These are phyloP conservation scores for Penicillium roqueforti DNA, from an alignment of 495 filamentous ascomycete genomes.

Conservation along the genomic window DNA sequence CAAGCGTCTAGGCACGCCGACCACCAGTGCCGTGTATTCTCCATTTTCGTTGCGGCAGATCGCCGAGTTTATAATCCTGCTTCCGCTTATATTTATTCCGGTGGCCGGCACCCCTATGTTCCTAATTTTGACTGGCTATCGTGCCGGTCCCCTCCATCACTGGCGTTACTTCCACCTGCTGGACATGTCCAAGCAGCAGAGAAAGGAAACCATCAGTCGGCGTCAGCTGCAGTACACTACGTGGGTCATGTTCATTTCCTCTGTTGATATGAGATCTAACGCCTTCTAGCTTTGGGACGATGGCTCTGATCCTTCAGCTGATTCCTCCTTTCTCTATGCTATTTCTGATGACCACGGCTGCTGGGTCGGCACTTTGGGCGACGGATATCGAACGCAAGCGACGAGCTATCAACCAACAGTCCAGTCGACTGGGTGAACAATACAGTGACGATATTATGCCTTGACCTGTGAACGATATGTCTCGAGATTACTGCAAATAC, in stretches of 20 bases:
- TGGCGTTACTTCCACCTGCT: constrained; percentile 62
- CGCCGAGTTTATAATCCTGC: constrained; percentile 65
- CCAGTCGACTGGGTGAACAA: constrained; percentile 26
- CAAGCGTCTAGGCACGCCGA: constrained; percentile 55
- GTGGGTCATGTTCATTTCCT: constrained; percentile 31
- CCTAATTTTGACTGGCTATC: constrained; percentile 57
- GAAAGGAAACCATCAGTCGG: constrained; percentile 49
- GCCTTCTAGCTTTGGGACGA: constrained; percentile 51
- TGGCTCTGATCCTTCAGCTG: constrained; percentile 58
- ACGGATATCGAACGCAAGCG: constrained; percentile 52
- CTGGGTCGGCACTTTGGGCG: constrained; percentile 60
- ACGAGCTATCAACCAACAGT: constrained; percentile 24
- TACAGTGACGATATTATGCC: constrained; percentile 29
- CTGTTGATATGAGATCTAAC: constrained; percentile 1
- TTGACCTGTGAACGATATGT: constrained; percentile 14
- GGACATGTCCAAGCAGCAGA: constrained; percentile 53
- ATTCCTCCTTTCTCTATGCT: constrained; percentile 62
- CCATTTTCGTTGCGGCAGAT: constrained; percentile 74
- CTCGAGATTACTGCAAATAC: background rate
- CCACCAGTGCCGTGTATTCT: constrained; percentile 53
- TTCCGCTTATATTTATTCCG: constrained; percentile 64
- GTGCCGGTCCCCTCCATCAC: constrained; percentile 62
- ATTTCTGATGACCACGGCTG: constrained; percentile 62
- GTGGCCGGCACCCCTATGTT: constrained; percentile 61
- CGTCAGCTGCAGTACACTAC: constrained; percentile 59